Percentiles rank a stretch among this genome's conserved stretches.
Conservation (phyloP, 345 rosid species). For the Rhizophora apiculata region DNA sequence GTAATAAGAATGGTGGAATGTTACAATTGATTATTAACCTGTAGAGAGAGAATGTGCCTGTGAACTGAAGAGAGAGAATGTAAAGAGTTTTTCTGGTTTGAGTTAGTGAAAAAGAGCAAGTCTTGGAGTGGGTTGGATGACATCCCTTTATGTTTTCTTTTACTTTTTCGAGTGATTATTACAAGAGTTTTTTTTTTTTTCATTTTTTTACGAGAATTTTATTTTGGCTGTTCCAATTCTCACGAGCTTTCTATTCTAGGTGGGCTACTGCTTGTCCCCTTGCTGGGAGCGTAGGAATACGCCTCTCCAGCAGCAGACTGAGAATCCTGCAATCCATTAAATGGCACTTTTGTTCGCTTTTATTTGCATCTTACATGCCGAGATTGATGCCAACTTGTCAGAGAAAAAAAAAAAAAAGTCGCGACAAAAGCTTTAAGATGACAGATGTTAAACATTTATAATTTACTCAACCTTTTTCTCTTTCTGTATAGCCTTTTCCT, state of each 20-base stretch:
- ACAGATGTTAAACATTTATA: background rate
- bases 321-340: slow-evolving; percentile 19
- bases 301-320: slow-evolving; percentile 4
- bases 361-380: background rate
- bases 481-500: no score
- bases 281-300: slow-evolving; percentile 10
- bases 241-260: slow-evolving; percentile 29
- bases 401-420: background rate
- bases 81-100: background rate
- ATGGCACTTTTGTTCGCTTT: background rate
- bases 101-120: slow-evolving; percentile 1
- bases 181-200: background rate
- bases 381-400: slow-evolving; percentile 1
- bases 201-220: background rate
- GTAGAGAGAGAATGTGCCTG: background rate
- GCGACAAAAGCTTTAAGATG: background rate
- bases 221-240: background rate
- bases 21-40: background rate
- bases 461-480: background rate
- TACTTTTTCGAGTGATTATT: slow-evolving; percentile 1
- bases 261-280: slow-evolving; percentile 35
- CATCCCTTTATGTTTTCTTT: background rate
- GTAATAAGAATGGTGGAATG: slow-evolving; percentile 1
- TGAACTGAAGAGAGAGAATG: slow-evolving; percentile 7
- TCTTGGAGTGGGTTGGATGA: background rate